Evolutionary conservation across 1,139 yeast species (phyloP).

Genomic region (Pichia sp.): DNA sequence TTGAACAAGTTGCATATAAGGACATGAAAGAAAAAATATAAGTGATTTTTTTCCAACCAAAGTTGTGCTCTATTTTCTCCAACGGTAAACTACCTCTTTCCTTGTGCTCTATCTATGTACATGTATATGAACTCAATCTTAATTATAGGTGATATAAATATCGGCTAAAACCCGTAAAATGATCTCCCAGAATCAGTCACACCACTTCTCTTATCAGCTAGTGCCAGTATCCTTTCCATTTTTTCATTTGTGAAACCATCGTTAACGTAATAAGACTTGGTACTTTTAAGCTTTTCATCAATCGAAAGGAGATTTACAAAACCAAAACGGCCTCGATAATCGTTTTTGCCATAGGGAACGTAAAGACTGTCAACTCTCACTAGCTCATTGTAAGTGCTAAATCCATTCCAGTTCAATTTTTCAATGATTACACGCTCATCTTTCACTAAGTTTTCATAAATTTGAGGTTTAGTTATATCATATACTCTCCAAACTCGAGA

Average conservation of each 20-base stretch:
- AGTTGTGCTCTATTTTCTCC: no score
- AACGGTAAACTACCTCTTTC: no score
- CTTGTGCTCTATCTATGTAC: not conserved
- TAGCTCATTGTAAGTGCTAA: slow-evolving; percentile 59
- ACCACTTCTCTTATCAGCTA: slow-evolving; percentile 63
- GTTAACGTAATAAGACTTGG: slow-evolving; percentile 50
- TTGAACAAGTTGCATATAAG: slow-evolving; percentile 16
- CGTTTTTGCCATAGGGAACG: slow-evolving; percentile 35
- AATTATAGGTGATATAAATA: not conserved
- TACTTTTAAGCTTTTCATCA: slow-evolving; percentile 37
- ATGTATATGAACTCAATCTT: not conserved
- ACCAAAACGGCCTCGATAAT: slow-evolving; percentile 40
- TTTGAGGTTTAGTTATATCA: slow-evolving; percentile 59
- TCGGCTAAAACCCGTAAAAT: slow-evolving; percentile 24
- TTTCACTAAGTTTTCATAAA: slow-evolving; percentile 52
- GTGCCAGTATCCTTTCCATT: slow-evolving; percentile 84
- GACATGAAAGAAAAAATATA: not conserved
- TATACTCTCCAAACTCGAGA: slow-evolving; percentile 69
- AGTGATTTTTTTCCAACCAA: no score
- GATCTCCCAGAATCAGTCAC: slow-evolving; percentile 60
- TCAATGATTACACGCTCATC: slow-evolving; percentile 70
- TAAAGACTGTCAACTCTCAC: slow-evolving; percentile 46
- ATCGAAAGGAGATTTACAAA: slow-evolving; percentile 58
- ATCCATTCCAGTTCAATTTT: slow-evolving; percentile 63
- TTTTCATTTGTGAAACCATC: slow-evolving; percentile 78